Conservation (phyloP, 345 rosid species). For the Corymbia maculata region DNA sequence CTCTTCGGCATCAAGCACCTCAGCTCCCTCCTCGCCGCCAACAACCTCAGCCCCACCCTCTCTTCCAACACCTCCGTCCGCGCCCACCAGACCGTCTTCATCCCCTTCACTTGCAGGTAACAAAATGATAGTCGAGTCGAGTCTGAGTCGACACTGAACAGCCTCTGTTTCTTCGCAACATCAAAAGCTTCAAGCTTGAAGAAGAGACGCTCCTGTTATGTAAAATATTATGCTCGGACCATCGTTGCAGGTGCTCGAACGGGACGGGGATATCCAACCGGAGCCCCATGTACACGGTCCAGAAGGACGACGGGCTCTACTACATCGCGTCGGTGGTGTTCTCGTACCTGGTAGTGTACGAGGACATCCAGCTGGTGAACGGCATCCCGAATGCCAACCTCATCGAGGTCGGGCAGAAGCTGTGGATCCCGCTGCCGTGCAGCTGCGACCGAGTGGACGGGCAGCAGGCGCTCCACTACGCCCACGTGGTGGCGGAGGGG, state of each 20-base stretch:
- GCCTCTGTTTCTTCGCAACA: neutral
- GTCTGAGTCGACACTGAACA: neutral
- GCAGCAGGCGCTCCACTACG: constrained; percentile 38
- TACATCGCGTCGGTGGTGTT: constrained; percentile 26
- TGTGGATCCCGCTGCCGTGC: constrained; percentile 61
- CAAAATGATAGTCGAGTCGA: neutral
- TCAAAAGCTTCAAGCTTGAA: neutral
- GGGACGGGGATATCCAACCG: constrained; percentile 38
- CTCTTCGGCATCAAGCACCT: constrained; percentile 38
- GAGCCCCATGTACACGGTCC: constrained; percentile 36
- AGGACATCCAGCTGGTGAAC: constrained; percentile 26
- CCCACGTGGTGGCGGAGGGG: constrained; percentile 35
- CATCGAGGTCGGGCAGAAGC: constrained; percentile 20
- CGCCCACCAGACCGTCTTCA: constrained; percentile 8
- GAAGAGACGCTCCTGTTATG: neutral
- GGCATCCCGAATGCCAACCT: neutral
- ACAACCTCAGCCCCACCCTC: constrained; percentile 34
- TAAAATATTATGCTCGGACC: neutral
- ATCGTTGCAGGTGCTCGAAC: constrained; percentile 36
- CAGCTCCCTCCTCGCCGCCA: constrained; percentile 44
- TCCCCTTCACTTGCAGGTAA: constrained; percentile 54
- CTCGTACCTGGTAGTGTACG: constrained; percentile 7
- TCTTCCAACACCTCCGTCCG: neutral
- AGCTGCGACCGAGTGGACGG: constrained; percentile 49
- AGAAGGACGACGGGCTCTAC: constrained; percentile 20